Evolutionary conservation across 345 rosid species (phyloP).

Genomic region (Eucalyptus cloeziana): DNA sequence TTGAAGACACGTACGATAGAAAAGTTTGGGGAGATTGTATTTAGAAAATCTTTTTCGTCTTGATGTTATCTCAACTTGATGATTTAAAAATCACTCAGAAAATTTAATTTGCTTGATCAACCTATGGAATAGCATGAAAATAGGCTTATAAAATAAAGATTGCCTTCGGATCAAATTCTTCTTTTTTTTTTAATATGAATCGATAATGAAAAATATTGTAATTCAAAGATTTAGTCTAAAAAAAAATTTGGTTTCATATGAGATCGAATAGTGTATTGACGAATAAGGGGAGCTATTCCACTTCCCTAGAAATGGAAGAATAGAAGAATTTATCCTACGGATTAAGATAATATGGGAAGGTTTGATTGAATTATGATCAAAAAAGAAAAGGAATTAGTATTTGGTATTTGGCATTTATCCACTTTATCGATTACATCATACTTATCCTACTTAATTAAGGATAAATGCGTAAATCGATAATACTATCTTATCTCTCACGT

Average conservation of each 20-base stretch:
- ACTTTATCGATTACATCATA: too few species aligned
- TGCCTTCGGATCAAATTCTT: neutral
- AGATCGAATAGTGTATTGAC: too few species aligned
- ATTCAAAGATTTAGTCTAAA: fast-evolving
- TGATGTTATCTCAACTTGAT: neutral
- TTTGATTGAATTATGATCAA: too few species aligned
- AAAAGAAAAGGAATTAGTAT: too few species aligned
- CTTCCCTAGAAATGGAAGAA: neutral
- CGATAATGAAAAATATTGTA: too few species aligned
- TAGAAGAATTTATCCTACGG: fast-evolving
- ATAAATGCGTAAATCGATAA: neutral
- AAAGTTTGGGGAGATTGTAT: neutral
- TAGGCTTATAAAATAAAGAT: too few species aligned
- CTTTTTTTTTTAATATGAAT: neutral
- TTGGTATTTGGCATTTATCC: too few species aligned
- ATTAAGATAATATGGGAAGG: neutral
- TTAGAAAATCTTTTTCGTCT: neutral
- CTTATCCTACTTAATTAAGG: neutral
- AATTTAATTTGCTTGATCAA: neutral
- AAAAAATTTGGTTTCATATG: fast-evolving
- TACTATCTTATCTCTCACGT: too few species aligned
- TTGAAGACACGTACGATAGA: neutral
- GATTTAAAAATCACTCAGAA: neutral
- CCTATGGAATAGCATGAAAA: too few species aligned
- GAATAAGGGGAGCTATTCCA: neutral